Evolutionary conservation across 306 rosid species (phyloP), one percentile per base, ranked within the genome.

Genomic region (Hippophae rhamnoides): DNA sequence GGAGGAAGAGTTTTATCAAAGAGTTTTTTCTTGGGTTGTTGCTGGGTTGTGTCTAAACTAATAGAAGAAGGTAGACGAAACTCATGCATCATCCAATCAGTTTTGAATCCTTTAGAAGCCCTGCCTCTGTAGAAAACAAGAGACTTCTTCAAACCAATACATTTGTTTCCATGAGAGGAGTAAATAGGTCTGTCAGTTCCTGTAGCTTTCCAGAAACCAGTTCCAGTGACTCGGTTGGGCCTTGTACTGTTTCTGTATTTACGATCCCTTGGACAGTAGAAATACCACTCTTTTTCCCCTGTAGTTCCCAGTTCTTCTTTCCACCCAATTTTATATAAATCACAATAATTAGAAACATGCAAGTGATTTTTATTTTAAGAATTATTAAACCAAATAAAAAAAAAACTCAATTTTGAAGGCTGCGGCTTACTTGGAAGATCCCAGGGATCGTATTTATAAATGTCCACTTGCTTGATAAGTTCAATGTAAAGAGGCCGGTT

Each of bases 51-150:
- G 40, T 13, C 11, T 11, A 51, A 26, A 31, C 25, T 41, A 0
- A 51, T 18, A 2, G 73, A 31, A 56, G 76, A 72, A 56, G 96
- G 96, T 1, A 87, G 60, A 58, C 96, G 78, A 72, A 87, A 87
- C 61, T 87, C 96, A 47, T 87, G 94, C 96, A 87, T 87, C 96
- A 87, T 87, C 96, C 96, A 87, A 5, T 87, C 94, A 72, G 96
- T 84, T 78, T 87, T 87, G 57, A 64, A 57, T 1, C 94, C 96
- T 57, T 78, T 84, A 25, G 94, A 81, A 46, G 96, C 89, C 77
- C 84, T 80, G 23, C 96, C 96, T 73, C 77, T 78, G 59, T 87
- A 87, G 73, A 87, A 87, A 9, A 87, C 96, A 68, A 84, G 93
- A 7, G 96, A 87, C 42, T 87, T 87, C 79, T 87, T 87, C 75